Conservation (phyloP, 306 rosid species). For the Hippophae rhamnoides region DNA sequence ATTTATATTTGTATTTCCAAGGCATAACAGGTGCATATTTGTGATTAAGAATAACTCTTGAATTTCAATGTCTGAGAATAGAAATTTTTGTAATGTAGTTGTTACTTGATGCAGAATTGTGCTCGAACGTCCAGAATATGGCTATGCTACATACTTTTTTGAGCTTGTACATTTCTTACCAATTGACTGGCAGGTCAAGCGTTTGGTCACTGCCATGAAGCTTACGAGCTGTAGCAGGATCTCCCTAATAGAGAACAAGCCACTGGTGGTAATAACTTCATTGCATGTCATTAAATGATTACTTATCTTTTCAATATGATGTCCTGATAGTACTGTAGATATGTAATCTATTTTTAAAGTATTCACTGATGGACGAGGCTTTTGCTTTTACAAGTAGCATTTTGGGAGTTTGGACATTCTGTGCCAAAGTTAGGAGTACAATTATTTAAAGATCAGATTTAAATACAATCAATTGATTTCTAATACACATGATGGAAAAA, state of each 20-base stretch:
- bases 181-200: slow-evolving; percentile 77
- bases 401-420: no score
- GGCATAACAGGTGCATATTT: slow-evolving; percentile 72
- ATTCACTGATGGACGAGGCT: no score
- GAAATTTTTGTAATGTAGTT: slow-evolving; percentile 16
- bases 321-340: background rate
- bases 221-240: slow-evolving; percentile 68
- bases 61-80: slow-evolving; percentile 4
- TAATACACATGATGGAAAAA: no score
- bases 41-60: slow-evolving; percentile 9
- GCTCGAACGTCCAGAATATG: slow-evolving; percentile 93
- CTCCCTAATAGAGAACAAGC: slow-evolving; percentile 67
- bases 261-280: slow-evolving; percentile 44
- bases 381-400: no score
- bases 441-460: no score
- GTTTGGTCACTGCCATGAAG: slow-evolving; percentile 80
- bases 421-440: no score
- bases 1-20: slow-evolving; percentile 73
- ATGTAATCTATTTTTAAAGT: background rate
- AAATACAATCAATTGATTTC: no score
- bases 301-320: background rate
- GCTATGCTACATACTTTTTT: slow-evolving; percentile 90
- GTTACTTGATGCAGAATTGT: slow-evolving; percentile 60
- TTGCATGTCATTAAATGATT: background rate
- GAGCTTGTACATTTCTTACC: slow-evolving; percentile 67